phyloP scores from a whole-genome alignment of 1,284 basidiomycete genomes.

The Ganoderma lingzhi region DNA sequence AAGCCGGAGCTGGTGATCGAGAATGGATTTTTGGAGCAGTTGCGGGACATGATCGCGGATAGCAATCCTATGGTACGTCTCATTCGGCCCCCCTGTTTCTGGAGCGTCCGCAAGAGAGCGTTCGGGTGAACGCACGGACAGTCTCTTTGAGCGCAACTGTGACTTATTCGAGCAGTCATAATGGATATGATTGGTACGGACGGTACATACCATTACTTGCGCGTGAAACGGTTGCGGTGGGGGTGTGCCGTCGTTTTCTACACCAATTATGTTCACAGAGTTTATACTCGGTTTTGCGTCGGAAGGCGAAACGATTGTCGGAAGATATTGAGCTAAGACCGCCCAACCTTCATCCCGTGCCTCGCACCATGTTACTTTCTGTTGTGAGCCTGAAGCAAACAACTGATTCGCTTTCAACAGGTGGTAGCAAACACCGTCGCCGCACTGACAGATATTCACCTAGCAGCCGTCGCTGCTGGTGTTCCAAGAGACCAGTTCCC shows the following conservation, averaged over 20 bases:
- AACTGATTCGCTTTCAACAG: slow-evolving; percentile 45
- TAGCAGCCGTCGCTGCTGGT: slow-evolving; percentile 61
- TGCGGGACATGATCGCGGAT: slow-evolving; percentile 93
- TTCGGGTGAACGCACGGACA: not conserved
- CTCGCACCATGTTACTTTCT: not conserved
- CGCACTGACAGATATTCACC: slow-evolving; percentile 94
- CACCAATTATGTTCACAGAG: not conserved
- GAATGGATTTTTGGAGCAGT: slow-evolving; percentile 91
- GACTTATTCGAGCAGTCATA: not conserved
- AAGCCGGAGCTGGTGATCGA: slow-evolving; percentile 96
- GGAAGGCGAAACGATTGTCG: not conserved
- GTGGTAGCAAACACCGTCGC: slow-evolving; percentile 96
- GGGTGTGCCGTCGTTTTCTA: not conserved
- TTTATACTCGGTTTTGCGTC: not conserved
- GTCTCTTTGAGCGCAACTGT: not conserved
- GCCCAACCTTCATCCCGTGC: not conserved
- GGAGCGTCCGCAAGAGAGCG: not conserved
- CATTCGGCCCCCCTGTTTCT: slow-evolving; percentile 10
- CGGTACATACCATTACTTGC: not conserved
- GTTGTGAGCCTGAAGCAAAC: not conserved
- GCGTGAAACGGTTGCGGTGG: not conserved
- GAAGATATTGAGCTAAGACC: not conserved
- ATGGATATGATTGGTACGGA: not conserved
- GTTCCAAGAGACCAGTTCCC: slow-evolving; percentile 78
- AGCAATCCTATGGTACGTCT: slow-evolving; percentile 91